Base-by-base conservation (phyloP, 345 rosid genomes). In the Physaria fendleri region DNA sequence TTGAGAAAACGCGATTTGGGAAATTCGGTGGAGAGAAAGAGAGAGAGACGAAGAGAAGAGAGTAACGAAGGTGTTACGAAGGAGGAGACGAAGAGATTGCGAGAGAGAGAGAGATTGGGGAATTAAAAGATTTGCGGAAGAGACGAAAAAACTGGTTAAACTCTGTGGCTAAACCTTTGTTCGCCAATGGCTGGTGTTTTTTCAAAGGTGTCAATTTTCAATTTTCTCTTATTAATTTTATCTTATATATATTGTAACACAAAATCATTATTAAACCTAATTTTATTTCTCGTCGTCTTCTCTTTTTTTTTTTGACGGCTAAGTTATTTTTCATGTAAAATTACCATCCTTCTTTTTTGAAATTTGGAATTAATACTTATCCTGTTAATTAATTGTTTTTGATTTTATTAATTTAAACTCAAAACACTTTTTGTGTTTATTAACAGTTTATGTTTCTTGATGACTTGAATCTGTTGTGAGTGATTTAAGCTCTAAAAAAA, bases 131-230 rank as follows among this genome's bases (percentile, higher is more conserved):
- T 38, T 41, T 29, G 28, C 3, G 64, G 64, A 56, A 21, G 71
- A 40, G 38, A 49, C 53, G 56, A 23, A 22, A 37, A 65, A 65
- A 65, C 5, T 53, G 69, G 27, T 41, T 64, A 17, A 66, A 47
- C 3, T 14, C 34, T 48, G 59, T 67, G 72, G 72, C 59, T 67
- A 67, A 67, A 67, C 65, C 65, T 59, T 67, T 11, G 28, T 35
- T 35, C 40, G 39, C 45, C 59, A 67, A 67, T 67, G 72, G 72
- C 25, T 66, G 44, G 15, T 51, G 25, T 64, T 17, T 53, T 50
- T 52, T n/a, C 40, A 40, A 38, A 16, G 53, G 50, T 56, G 41
- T 66, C 10, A 45, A 22, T 22, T 22, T 65, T 41, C 23, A 58
- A 65, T 46, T 44, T 18, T 42, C 21, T 3, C 21, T 39, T 2